Evolutionary conservation across 164 flowering plant species (phyloP), one percentile per base, ranked within the genome.

Genomic region (Kingdonia uniflora): DNA sequence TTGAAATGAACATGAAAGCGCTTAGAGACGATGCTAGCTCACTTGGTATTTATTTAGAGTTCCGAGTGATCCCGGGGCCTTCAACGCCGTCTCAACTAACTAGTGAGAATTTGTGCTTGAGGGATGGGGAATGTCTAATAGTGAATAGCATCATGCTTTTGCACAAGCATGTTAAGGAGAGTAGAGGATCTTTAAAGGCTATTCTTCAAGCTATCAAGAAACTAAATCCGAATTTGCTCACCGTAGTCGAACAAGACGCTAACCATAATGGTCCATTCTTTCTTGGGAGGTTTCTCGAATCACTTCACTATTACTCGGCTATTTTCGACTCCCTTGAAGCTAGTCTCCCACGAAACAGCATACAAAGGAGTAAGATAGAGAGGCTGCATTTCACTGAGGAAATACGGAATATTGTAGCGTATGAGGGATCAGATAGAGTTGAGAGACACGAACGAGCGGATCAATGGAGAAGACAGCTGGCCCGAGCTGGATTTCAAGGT

Each of bases 181-280:
- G 81, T 25, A 61, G 80, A 62, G 84, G 84, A 5, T 71, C 80
- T 16, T 65, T 79, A 37, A 29, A 29, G 35, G 35, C 66, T 14
- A 58, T 78, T 43, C 85, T 82, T 52, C 81, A 74, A 63, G 76
- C 80, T 24, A 63, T 80, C 19, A 74, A 67, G 72, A 80, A 70
- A 40, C 58, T 82, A 19, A 42, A 33, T 6, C 89, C 89, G 12
- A 37, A 59, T 1, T 47, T 78, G 14, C 53, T 82, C 3, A 78
- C 81, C 1, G 68, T 80, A 42, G 76, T 76, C 51, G 81, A 82
- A 49, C 83, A 80, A 57, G 85, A 80, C 24, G 80, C 85, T 1
- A 80, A 78, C 68, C 85, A 80, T 48, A 82, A 80, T 24, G 85
- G 89, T 13, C 79, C 85, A 0, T 80, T 82, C 72, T 80, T 82